Evolutionary conservation across 2,329 filamentous ascomycete genomes (phyloP).

Genomic region (Aspergillus amoenus): DNA sequence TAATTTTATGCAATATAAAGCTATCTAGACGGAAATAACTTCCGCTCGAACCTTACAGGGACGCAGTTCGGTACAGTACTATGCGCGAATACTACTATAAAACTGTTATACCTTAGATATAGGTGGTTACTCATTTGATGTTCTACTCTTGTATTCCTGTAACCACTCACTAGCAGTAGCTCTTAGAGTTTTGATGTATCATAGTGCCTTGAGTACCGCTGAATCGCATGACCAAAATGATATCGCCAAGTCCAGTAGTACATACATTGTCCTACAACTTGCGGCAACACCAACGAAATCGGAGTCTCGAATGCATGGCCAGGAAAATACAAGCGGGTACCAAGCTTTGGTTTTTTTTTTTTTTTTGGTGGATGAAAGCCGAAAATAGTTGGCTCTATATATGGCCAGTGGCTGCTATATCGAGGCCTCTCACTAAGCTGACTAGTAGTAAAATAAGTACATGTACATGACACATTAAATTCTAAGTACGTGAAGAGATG

Average conservation of each 20-base stretch:
- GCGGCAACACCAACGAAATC: not conserved
- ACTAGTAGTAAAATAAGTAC: conserved; percentile 12
- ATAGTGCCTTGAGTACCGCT: no score
- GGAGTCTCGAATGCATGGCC: not conserved
- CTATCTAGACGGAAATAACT: not conserved
- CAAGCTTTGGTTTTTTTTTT: not conserved
- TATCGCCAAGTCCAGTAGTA: not conserved
- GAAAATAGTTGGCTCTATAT: conserved; percentile 6
- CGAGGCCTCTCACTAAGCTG: not conserved
- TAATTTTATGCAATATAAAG: not conserved
- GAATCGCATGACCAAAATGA: not conserved
- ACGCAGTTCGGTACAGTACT: no score
- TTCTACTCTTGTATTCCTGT: no score
- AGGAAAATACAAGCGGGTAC: not conserved
- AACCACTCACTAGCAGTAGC: no score
- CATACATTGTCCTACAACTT: not conserved
- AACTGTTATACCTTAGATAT: no score
- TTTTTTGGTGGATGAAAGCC: not conserved
- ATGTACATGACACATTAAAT: conserved; percentile 17
- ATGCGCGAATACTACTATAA: no score
- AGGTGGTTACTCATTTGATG: no score
- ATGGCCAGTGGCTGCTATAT: conserved; percentile 12
- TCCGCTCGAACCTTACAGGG: no score
- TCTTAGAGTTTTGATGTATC: no score
- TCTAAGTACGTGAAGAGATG: conserved; percentile 7